A percentile compares a stretch with the other conserved stretches of the same genome.
These are phyloP conservation scores for Rhizophagus prolifer DNA, from an alignment of 192 early-diverging fungal genomes.

Conservation along the genomic window DNA sequence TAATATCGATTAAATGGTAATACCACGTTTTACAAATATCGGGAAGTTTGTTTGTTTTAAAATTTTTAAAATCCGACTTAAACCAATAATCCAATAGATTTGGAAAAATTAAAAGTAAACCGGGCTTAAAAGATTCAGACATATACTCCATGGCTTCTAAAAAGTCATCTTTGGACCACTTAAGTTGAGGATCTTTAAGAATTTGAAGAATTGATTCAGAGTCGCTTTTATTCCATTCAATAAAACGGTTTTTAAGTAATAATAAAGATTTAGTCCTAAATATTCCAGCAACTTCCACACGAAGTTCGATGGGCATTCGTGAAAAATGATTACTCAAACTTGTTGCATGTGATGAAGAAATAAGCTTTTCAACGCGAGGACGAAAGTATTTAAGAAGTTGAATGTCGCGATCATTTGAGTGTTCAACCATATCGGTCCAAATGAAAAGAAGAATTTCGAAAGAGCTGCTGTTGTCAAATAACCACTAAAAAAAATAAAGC, in stretches of 20 bases:
- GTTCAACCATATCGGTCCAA: conserved; percentile 5
- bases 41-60: neutral
- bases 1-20: neutral
- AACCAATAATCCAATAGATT: conserved; percentile 6
- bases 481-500: neutral
- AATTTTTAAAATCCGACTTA: neutral
- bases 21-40: conserved; percentile 14
- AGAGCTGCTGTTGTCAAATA: neutral
- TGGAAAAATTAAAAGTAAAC: conserved; percentile 9
- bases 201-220: neutral
- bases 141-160: neutral
- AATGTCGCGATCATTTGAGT: neutral
- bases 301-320: neutral
- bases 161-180: conserved; percentile 2
- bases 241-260: neutral
- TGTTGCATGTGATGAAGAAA: neutral
- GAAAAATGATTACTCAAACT: neutral
- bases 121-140: neutral
- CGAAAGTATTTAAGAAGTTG: neutral
- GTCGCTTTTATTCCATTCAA: neutral
- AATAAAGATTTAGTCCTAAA: neutral
- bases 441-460: neutral
- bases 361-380: neutral
- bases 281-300: neutral
- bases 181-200: neutral